Percentiles rank a stretch among this genome's conserved stretches.
phyloP scores from a whole-genome alignment of 2,329 filamentous ascomycete species.

The Aspergillus alliaceus region DNA sequence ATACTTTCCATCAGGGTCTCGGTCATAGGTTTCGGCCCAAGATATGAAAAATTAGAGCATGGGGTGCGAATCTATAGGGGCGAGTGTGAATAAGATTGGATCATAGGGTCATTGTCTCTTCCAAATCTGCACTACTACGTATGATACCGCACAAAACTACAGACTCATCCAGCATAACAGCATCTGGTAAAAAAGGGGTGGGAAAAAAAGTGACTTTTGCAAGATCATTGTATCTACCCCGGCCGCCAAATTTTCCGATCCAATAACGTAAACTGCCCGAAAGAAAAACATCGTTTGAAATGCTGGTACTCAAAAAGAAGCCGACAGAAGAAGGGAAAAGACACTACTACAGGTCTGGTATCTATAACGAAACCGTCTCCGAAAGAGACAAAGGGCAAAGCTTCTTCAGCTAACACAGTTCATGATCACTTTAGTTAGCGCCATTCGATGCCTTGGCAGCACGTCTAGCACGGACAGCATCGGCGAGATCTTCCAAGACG shows the following conservation, averaged over 20 bases:
- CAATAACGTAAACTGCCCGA: neutral
- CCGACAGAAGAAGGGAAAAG: conserved; percentile 4
- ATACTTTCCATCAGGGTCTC: conserved; percentile 15
- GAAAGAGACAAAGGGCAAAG: conserved; percentile 9
- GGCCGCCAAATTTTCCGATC: no score
- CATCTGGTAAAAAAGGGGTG: neutral
- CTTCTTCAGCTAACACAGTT: neutral
- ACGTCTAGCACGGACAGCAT: conserved; percentile 76
- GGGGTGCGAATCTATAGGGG: neutral
- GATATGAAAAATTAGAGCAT: conserved; percentile 9
- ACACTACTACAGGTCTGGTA: conserved; percentile 19
- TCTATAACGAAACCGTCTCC: conserved; percentile 17
- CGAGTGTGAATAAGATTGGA: neutral
- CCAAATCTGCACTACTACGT: neutral
- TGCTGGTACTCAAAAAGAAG: conserved; percentile 2
- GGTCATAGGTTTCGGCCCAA: conserved; percentile 3
- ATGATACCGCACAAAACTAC: neutral
- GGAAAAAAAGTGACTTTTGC: neutral
- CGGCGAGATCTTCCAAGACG: conserved; percentile 80
- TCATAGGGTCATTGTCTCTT: neutral
- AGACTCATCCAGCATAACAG: neutral
- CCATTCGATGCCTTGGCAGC: conserved; percentile 38
- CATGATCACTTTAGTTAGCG: conserved; percentile 25
- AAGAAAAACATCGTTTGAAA: neutral
- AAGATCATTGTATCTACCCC: neutral